These are phyloP conservation scores for Staphylotrichum tortipilum DNA, from an alignment of 495 filamentous ascomycete genomes.

Conservation along the genomic window DNA sequence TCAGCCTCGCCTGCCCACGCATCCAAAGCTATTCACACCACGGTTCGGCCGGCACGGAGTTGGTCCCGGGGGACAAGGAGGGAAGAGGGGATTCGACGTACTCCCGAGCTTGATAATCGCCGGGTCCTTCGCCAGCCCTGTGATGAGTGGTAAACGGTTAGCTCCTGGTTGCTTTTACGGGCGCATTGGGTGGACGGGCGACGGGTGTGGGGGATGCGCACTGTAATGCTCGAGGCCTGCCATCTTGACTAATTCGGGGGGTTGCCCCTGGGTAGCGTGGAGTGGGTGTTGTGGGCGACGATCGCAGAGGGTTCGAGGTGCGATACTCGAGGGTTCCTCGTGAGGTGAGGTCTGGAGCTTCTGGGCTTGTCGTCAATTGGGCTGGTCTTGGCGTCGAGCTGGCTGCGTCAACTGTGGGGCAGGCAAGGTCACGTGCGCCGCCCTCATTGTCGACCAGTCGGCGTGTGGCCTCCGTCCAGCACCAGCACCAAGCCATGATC, in stretches of 20 bases:
- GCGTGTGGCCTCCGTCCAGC: no score
- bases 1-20: background rate
- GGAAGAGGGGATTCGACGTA: conserved; percentile 39
- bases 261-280: background rate
- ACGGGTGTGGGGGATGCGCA: conserved; percentile 12
- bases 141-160: conserved; percentile 7
- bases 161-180: background rate
- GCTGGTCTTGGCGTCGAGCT: conserved; percentile 12
- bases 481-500: no score
- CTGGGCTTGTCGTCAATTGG: background rate
- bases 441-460: no score
- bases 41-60: background rate
- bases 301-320: background rate
- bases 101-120: conserved; percentile 67
- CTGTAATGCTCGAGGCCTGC: conserved; percentile 36
- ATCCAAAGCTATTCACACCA: no score
- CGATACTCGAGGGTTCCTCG: conserved; percentile 1
- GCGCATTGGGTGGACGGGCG: background rate
- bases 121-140: conserved; percentile 62
- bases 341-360: conserved; percentile 3
- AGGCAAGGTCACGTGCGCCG: conserved; percentile 1
- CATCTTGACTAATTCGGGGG: conserved; percentile 26
- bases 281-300: background rate
- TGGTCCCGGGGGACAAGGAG: background rate
- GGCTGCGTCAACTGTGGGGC: background rate